A percentile compares a stretch with the other conserved stretches of the same genome.
These are phyloP conservation scores for Chrysanthemum makinoi DNA, from an alignment of 129 eudicot genomes.

Conservation along the genomic window DNA sequence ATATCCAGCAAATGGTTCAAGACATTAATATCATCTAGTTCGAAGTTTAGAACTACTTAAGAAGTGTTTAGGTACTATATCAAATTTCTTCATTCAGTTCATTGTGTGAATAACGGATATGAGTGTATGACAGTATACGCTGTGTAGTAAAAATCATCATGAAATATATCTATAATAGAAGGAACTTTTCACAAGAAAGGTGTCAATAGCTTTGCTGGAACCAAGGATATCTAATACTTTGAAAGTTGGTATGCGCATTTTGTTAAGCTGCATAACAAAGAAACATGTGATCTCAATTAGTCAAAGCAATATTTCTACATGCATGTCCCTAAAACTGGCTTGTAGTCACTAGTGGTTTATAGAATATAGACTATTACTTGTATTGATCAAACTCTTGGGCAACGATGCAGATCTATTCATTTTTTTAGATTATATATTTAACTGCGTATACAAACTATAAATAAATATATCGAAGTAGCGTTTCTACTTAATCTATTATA, in stretches of 20 bases:
- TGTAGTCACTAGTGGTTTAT: too few relatives aligned
- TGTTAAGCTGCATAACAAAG: too few relatives aligned
- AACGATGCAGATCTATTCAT: too few relatives aligned
- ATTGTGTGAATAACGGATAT: neutral
- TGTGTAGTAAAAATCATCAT: neutral
- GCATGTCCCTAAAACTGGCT: too few relatives aligned
- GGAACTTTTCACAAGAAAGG: neutral
- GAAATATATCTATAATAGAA: neutral
- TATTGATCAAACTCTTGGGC: too few relatives aligned
- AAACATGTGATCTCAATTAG: too few relatives aligned
- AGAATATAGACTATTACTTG: too few relatives aligned
- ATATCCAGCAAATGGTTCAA: neutral
- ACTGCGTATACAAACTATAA: too few relatives aligned
- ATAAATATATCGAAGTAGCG: too few relatives aligned
- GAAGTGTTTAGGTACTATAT: neutral
- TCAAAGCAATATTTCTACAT: too few relatives aligned
- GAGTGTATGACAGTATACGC: neutral
- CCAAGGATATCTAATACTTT: neutral
- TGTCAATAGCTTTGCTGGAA: neutral
- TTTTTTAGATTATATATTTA: too few relatives aligned
- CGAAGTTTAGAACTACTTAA: neutral
- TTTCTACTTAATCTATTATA: too few relatives aligned
- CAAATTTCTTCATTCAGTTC: neutral
- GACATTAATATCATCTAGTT: neutral
- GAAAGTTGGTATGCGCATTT: neutral